These are phyloP conservation scores for Jamesozyma rosinii DNA, from an alignment of 805 yeast genomes.

Conservation along the genomic window DNA sequence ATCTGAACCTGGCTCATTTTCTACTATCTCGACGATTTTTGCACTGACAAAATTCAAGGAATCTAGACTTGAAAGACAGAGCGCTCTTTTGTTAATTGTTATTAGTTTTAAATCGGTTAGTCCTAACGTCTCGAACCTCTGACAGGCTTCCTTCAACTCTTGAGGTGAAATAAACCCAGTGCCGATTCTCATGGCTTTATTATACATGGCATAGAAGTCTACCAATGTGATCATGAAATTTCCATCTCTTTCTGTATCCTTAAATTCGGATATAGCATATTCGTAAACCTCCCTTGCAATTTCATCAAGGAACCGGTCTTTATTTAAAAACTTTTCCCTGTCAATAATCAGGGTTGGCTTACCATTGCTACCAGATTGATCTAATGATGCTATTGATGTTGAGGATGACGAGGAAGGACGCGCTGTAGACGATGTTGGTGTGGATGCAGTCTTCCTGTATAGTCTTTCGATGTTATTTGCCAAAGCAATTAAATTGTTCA, in stretches of 20 bases:
- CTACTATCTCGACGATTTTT: slow-evolving; percentile 21
- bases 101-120: slow-evolving; percentile 37
- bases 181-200: slow-evolving; percentile 55
- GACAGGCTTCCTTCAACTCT: slow-evolving; percentile 57
- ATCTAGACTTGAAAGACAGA: slow-evolving; percentile 27
- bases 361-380: not conserved
- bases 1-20: slow-evolving; percentile 23
- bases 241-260: slow-evolving; percentile 39
- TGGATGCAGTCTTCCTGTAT: slow-evolving; percentile 24
- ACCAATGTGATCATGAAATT: slow-evolving; percentile 39
- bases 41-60: slow-evolving; percentile 26
- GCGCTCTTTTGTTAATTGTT: slow-evolving; percentile 31
- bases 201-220: slow-evolving; percentile 56
- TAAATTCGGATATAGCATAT: slow-evolving; percentile 41
- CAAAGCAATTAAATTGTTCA: slow-evolving; percentile 66
- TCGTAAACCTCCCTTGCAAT: slow-evolving; percentile 74
- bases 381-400: slow-evolving; percentile 1
- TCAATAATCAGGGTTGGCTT: slow-evolving; percentile 25
- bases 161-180: slow-evolving; percentile 59
- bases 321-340: slow-evolving; percentile 31
- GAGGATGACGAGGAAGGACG: not conserved
- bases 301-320: slow-evolving; percentile 47
- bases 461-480: slow-evolving; percentile 63
- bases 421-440: slow-evolving; percentile 14
- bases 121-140: slow-evolving; percentile 43